Evolutionary conservation across 768 basidiomycete species (phyloP).

Genomic region (Agrocybe pediades): DNA sequence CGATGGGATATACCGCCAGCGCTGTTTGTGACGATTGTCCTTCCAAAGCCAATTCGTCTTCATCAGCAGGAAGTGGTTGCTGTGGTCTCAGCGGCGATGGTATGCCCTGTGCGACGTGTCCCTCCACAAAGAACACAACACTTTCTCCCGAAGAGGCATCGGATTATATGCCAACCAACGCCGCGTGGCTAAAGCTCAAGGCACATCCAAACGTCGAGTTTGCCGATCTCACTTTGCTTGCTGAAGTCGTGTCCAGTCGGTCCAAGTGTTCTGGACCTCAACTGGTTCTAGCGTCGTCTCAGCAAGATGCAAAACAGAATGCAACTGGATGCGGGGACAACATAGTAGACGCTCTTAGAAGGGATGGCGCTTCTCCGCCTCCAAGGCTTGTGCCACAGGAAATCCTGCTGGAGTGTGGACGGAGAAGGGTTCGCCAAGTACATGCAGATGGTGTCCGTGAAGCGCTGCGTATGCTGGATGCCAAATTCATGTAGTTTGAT

Average conservation of each 20-base stretch:
- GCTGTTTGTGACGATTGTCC: constrained; percentile 61
- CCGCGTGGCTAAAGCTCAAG: constrained; percentile 84
- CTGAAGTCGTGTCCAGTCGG: constrained; percentile 85
- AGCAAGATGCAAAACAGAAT: constrained; percentile 1
- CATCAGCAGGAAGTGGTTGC: constrained; percentile 20
- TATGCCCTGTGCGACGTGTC: constrained; percentile 24
- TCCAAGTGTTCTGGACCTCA: constrained; percentile 77
- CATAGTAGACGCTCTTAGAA: background rate
- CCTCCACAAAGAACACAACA: constrained; percentile 17
- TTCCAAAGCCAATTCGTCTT: constrained; percentile 20
- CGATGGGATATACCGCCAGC: constrained; percentile 62
- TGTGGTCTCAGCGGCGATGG: constrained; percentile 10
- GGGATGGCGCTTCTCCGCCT: constrained; percentile 33
- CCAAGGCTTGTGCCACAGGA: constrained; percentile 63
- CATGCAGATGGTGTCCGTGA: constrained; percentile 73
- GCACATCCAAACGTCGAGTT: constrained; percentile 88
- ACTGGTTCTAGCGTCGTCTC: constrained; percentile 51
- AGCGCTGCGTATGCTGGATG: constrained; percentile 74
- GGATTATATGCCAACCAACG: constrained; percentile 75
- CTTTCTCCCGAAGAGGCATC: constrained; percentile 18
- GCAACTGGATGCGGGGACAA: background rate
- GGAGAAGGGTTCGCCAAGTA: constrained; percentile 64
- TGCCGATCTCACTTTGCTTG: constrained; percentile 79
- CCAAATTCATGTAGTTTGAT: constrained; percentile 45
- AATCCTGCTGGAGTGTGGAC: constrained; percentile 63